Percentiles rank a stretch among this genome's conserved stretches.
phyloP scores from a whole-genome alignment of 2,329 filamentous ascomycete genomes.

The Diplodia mutila region DNA sequence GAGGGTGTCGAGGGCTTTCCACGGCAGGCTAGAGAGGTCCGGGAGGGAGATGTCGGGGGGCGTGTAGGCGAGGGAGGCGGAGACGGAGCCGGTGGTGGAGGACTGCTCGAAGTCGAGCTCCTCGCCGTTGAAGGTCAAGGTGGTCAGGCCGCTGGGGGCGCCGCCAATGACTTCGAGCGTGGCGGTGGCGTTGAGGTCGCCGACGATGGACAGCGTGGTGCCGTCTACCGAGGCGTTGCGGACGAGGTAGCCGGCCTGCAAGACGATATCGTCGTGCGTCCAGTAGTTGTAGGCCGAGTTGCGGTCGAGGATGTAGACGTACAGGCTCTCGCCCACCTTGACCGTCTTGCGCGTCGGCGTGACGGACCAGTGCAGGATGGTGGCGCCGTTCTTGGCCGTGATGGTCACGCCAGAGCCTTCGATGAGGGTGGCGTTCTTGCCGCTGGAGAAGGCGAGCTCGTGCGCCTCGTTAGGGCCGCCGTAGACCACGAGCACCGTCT shows the following conservation, averaged over 20 bases:
- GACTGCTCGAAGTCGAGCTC: conserved; percentile 45
- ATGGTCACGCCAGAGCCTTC: conserved; percentile 49
- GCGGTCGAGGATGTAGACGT: conserved; percentile 56
- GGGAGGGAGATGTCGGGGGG: conserved; percentile 60
- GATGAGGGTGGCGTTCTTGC: conserved; percentile 40
- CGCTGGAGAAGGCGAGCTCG: conserved; percentile 59
- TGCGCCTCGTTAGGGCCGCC: conserved; percentile 65
- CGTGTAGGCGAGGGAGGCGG: conserved; percentile 55
- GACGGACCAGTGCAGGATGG: conserved; percentile 60
- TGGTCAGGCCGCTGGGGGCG: conserved; percentile 55
- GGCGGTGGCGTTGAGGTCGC: conserved; percentile 73
- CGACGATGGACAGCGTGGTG: conserved; percentile 64
- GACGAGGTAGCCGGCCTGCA: conserved; percentile 67
- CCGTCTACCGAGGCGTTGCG: conserved; percentile 62
- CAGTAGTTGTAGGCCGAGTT: conserved; percentile 46
- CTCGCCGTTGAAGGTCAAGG: conserved; percentile 65
- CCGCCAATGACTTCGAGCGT: conserved; percentile 70
- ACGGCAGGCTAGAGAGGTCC: conserved; percentile 61
- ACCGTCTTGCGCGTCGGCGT: conserved; percentile 58
- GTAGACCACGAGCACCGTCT: conserved; percentile 67
- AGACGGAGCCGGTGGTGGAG: conserved; percentile 53
- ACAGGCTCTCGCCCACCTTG: conserved; percentile 53
- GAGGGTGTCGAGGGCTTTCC: conserved; percentile 72
- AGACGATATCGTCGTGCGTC: conserved; percentile 52
- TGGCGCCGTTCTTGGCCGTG: conserved; percentile 47